phyloP scores from a whole-genome alignment of 306 rosid species.

The Trifolium repens region DNA sequence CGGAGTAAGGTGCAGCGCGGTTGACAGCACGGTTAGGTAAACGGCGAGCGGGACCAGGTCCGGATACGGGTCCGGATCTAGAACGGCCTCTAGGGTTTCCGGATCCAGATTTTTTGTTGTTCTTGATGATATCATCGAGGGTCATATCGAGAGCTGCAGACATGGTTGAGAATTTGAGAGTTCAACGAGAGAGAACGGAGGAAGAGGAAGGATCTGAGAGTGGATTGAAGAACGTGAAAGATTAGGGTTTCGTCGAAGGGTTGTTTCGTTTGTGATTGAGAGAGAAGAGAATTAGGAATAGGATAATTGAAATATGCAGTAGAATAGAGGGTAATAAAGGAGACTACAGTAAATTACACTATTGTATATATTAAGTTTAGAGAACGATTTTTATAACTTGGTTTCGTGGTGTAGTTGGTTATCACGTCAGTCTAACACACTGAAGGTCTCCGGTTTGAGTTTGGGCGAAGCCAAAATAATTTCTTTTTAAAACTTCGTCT shows the following conservation, averaged over 20 bases:
- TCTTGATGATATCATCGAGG: slow-evolving; percentile 88
- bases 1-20: slow-evolving; percentile 67
- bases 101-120: slow-evolving; percentile 83
- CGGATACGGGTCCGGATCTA: slow-evolving; percentile 47
- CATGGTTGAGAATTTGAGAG: slow-evolving; percentile 39
- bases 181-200: neutral
- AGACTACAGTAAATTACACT: accelerated
- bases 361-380: accelerated
- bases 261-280: neutral
- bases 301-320: neutral
- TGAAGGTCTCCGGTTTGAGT: slow-evolving; percentile 79
- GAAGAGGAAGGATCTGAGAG: slow-evolving; percentile 20
- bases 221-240: neutral
- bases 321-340: no score
- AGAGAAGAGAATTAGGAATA: neutral
- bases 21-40: slow-evolving; percentile 63
- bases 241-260: slow-evolving; percentile 38
- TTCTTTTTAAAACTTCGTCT: no score
- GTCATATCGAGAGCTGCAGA: slow-evolving; percentile 82
- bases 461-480: slow-evolving; percentile 61
- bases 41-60: slow-evolving; percentile 92
- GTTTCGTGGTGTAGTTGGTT: slow-evolving; percentile 56
- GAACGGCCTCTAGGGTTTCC: slow-evolving; percentile 56
- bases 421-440: slow-evolving; percentile 74
- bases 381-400: accelerated